Evolutionary conservation across 2,329 filamentous ascomycete genomes (phyloP).

Genomic region (Massarina eburnea): DNA sequence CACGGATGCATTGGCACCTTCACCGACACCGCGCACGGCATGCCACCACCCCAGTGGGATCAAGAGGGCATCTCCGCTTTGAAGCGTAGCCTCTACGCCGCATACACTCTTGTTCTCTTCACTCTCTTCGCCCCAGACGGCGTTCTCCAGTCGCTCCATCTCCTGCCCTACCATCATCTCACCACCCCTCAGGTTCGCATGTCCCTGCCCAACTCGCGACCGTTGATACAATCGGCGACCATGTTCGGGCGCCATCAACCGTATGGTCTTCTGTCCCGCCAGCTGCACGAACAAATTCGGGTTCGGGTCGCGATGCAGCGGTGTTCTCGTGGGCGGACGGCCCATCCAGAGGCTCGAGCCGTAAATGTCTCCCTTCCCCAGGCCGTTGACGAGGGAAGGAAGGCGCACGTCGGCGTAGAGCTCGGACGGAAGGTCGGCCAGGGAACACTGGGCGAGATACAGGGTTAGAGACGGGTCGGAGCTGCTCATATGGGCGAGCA

Average conservation of each 20-base stretch:
- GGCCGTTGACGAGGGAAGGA: slow-evolving; percentile 62
- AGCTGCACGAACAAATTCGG: slow-evolving; percentile 90
- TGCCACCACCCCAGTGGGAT: slow-evolving; percentile 89
- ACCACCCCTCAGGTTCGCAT: slow-evolving; percentile 65
- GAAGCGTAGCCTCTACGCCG: slow-evolving; percentile 51
- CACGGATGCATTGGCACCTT: slow-evolving; percentile 61
- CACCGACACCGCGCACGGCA: slow-evolving; percentile 68
- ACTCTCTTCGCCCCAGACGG: slow-evolving; percentile 63
- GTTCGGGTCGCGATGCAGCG: slow-evolving; percentile 90
- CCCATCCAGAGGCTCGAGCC: slow-evolving; percentile 87
- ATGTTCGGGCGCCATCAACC: slow-evolving; percentile 66
- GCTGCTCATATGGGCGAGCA: slow-evolving; percentile 57
- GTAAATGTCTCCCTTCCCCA: slow-evolving; percentile 83
- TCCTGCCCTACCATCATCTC: slow-evolving; percentile 92
- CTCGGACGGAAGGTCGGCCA: slow-evolving; percentile 65
- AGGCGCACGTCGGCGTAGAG: slow-evolving; percentile 68
- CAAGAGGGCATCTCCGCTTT: slow-evolving; percentile 70
- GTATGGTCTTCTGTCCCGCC: slow-evolving; percentile 68
- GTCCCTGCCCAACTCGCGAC: slow-evolving; percentile 31
- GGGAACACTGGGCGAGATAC: slow-evolving; percentile 82
- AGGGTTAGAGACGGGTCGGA: slow-evolving; percentile 49
- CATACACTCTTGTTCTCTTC: slow-evolving; percentile 6
- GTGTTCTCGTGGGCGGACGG: slow-evolving; percentile 81
- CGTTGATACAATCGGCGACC: slow-evolving; percentile 67
- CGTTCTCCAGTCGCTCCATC: slow-evolving; percentile 64